Conservation (phyloP, 495 filamentous ascomycete genomes). For the Saxophila tyrrhenica region DNA sequence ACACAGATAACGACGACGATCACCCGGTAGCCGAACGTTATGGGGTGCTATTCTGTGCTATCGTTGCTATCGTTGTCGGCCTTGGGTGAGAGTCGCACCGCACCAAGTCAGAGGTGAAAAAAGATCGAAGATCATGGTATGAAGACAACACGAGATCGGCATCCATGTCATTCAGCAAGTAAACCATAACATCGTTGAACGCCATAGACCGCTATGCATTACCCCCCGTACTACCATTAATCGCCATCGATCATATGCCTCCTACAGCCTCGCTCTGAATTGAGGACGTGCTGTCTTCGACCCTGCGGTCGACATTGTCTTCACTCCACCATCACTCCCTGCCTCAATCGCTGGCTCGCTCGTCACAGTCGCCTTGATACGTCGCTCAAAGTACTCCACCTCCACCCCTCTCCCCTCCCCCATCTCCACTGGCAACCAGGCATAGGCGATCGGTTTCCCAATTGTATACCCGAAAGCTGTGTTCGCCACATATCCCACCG, state of each 20-base stretch:
- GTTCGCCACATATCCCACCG: slow-evolving; percentile 39
- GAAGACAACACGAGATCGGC: too few relatives aligned
- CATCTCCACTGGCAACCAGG: slow-evolving; percentile 33
- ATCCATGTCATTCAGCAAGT: too few relatives aligned
- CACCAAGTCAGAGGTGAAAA: too few relatives aligned
- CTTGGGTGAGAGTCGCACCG: too few relatives aligned
- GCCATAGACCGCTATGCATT: too few relatives aligned
- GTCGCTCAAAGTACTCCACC: slow-evolving; percentile 39
- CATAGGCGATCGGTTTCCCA: slow-evolving; percentile 36
- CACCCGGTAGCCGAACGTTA: too few relatives aligned
- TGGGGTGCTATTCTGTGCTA: too few relatives aligned
- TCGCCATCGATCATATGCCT: neutral
- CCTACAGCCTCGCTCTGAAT: neutral
- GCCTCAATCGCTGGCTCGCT: slow-evolving; percentile 31
- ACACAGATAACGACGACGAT: too few relatives aligned
- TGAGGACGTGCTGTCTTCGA: neutral
- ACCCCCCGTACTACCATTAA: too few relatives aligned
- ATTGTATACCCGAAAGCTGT: slow-evolving; percentile 39
- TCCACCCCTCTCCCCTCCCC: slow-evolving; percentile 31
- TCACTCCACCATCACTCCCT: neutral
- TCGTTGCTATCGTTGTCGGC: too few relatives aligned
- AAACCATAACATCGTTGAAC: neutral
- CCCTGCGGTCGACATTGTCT: neutral
- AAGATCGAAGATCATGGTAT: too few relatives aligned
- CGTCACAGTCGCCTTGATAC: slow-evolving; percentile 34